Base-by-base conservation (phyloP, 2,329 filamentous ascomycete species). In the Endoconidiophora laricicola region DNA sequence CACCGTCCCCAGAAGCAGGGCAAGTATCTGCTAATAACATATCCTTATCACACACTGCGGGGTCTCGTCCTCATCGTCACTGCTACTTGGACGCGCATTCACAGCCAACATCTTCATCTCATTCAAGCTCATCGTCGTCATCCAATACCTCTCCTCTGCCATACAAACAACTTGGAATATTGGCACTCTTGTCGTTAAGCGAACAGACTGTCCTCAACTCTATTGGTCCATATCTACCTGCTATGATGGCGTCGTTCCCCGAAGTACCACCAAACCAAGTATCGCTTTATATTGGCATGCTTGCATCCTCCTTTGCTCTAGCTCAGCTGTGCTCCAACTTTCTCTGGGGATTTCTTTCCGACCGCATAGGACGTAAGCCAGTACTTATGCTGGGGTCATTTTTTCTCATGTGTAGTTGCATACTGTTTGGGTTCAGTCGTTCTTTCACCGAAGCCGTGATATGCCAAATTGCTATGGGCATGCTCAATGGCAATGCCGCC, bases 131-230 rank as follows among this genome's bases (percentile, higher is more conserved):
- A 67, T 42, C 20, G 16, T 44, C 22, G 5, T 38, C 56, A 62
- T 63, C 46, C 63, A 64, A 62, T 69, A 63, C 52, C 60, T 57
- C 44, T 23, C 88, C 90, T 0, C 67, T 98, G 16, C 91, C 91
- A 0, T 78, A 78, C 56, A 78, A 73, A 57, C 91, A 96, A 68
- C 80, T 98, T 54, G 73, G 79, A 4, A 76, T 96, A 10, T 70
- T 98, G 33, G 90, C 90, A 1, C 68, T 95, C 56, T 84, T 98
- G 54, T 88, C 88, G 5, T 72, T 98, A 20, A 83, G 85, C 49
- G 91, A 98, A 62, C 91, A 98, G 69, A 96, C 90, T 0, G 91
- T 91, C 0, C 74, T 98, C 60, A 98, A 98, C 64, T 94, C 87
- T 20, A 95, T 98, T 59, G 84, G 83, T 9, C 91, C 91, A 1